Evolutionary conservation across 2,329 filamentous ascomycete genomes (phyloP), one percentile per base, ranked within the genome.

Genomic region (Xylariaceae sp.): DNA sequence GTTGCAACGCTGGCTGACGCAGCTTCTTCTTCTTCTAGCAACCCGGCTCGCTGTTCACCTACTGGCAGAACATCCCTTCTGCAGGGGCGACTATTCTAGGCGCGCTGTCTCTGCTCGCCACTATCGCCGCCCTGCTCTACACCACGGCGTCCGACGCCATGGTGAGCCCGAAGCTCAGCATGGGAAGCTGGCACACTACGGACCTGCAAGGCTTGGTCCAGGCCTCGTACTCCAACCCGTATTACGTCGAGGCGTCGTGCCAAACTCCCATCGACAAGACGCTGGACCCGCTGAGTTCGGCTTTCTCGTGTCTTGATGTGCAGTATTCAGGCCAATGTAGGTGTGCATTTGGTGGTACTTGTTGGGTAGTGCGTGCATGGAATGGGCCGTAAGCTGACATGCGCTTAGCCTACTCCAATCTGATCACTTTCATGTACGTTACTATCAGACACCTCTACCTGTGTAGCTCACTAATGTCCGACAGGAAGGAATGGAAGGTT

Each of bases 121-220:
- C 83, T 0, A 39, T 87, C 2, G 64, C 77, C 1, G 75, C 79
- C 0, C 77, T 82, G 47, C 67, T 90, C 5, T 92, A 89, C 51
- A 86, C 81, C 0, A 83, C 83, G 2, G 84, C 84, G 0, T 81
- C 81, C 0, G 80, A 86, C 42, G 78, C 83, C 7, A 63, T 90
- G 49, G 81, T 90, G 0, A 70, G 82, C 3, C 85, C 85, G 0
- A 81, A 83, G 47, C 64, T 90, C 5, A 77, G 70, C 33, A 72
- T 70, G 39, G 74, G 77, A 1, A 51, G 54, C 1, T 72, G 70
- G 61, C 57, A 78, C 26, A 38, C 54, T 1, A 63, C 49, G 35
- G 46, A 63, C 0, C 50, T 89, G 19, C 55, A 60, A 10, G 80
- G 78, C 0, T 57, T 67, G 3, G 75, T 87, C 1, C 61, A 63